Evolutionary conservation across 345 rosid genomes (phyloP).

Genomic region (Rhodamnia rubescens): DNA sequence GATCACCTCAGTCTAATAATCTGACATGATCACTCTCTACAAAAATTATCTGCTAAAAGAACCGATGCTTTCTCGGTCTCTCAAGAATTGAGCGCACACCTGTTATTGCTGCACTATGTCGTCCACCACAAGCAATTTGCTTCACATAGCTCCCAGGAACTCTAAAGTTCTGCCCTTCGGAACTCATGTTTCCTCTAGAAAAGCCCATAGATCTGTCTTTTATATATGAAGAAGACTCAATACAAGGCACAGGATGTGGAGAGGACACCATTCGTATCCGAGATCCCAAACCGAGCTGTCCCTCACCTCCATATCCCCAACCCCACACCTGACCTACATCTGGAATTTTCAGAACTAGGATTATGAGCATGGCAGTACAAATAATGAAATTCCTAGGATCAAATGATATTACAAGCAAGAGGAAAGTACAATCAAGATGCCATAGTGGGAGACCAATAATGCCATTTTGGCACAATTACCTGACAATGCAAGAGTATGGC

Average conservation of each 20-base stretch:
- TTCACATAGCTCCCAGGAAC: constrained; percentile 83
- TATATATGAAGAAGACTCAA: constrained; percentile 50
- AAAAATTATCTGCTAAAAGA: neutral
- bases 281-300: constrained; percentile 98
- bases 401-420: neutral
- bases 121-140: constrained; percentile 89
- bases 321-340: constrained; percentile 99
- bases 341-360: constrained; percentile 43
- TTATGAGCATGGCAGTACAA: constrained; percentile 9
- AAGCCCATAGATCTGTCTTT: constrained; percentile 34
- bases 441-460: neutral
- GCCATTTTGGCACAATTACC: constrained; percentile 28
- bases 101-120: constrained; percentile 91
- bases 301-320: constrained; percentile 99
- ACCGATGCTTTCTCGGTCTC: neutral
- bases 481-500: constrained; percentile 89
- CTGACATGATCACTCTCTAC: neutral
- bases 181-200: constrained; percentile 40
- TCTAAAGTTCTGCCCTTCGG: constrained; percentile 47
- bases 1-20: neutral
- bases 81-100: constrained; percentile 22
- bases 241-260: constrained; percentile 81
- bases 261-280: constrained; percentile 88
- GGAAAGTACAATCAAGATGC: neutral
- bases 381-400: constrained; percentile 2